Evolutionary conservation across 2,329 filamentous ascomycete genomes (phyloP), one percentile per base, ranked within the genome.

Genomic region (Aspergillus novoparasiticus): DNA sequence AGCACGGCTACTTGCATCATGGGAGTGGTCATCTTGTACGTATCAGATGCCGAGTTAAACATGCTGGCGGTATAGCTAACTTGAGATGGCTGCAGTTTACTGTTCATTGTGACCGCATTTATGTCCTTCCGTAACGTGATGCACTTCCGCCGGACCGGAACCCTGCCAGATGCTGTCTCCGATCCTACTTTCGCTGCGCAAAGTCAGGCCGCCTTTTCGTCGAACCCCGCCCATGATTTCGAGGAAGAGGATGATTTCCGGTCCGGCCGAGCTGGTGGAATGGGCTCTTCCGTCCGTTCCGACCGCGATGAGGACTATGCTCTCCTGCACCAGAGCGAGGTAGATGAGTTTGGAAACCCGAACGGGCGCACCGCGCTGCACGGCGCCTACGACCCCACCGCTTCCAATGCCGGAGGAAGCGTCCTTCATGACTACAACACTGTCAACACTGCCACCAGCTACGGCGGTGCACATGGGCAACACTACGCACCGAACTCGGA

Each of bases 21-120:
- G 36, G 86, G 84, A 6, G 83, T 86, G 34, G 76, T 87, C 32
- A 79, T 88, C 62, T 87, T 84, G 85, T 86, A 78, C 59, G 82
- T 76, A 4, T 50, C 32, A 53, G n/a, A 32, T 19, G 6, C 21
- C 30, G 6, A 45, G 4, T 30, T 32, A 12, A 8, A 34, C 23
- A 36, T 26, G 21, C 45, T 41, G 14, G 23, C 28, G 1, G 16
- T 2, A 6, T 34, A 36, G 28, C 61, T 65, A 59, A 64, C 60
- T 21, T 54, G 36, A 41, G 59, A 28, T 39, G 23, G 30, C 34
- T 51, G 41, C 62, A 86, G 85, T 67, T 67, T 88, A 39, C 79
- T 87, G 61, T 89, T 88, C 73, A 70, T 78, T 51, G 68, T 80
- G 23, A 87, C 86, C 1, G 77, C 80, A 60, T 81, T 75, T 65